phyloP scores from a whole-genome alignment of 148 eudicot genomes.

The Nepenthes mirabilis region DNA sequence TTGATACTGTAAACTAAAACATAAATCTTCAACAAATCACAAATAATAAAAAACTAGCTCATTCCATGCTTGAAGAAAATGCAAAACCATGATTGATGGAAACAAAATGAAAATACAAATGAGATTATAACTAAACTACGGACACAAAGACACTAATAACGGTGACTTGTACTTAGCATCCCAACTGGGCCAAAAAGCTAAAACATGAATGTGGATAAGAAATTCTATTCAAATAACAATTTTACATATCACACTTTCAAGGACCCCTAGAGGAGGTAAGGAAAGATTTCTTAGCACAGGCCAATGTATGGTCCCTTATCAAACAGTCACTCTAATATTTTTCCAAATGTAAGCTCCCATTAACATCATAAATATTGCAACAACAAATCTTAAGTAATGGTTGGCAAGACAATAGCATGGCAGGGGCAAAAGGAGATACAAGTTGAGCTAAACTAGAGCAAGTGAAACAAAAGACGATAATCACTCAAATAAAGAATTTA shows the following conservation, averaged over 20 bases:
- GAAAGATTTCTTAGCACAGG: slow-evolving; percentile 37
- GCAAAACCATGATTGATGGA: too few species aligned
- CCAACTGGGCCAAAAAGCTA: background rate
- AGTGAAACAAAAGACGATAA: background rate
- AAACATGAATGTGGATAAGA: background rate
- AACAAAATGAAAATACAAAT: too few species aligned
- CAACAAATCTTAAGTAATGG: background rate
- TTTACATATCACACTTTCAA: slow-evolving; percentile 35
- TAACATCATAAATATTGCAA: background rate
- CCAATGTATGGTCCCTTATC: slow-evolving; percentile 21
- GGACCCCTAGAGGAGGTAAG: slow-evolving; percentile 33
- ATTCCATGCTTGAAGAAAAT: too few species aligned
- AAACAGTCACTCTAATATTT: slow-evolving; percentile 35
- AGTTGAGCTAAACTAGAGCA: background rate
- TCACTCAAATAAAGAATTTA: background rate
- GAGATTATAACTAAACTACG: too few species aligned
- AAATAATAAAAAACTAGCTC: too few species aligned
- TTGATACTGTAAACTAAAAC: too few species aligned
- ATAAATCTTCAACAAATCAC: too few species aligned
- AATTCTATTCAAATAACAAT: background rate
- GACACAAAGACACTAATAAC: too few species aligned
- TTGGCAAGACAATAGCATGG: background rate
- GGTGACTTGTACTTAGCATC: background rate
- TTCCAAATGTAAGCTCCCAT: slow-evolving; percentile 34
- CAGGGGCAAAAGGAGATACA: background rate